Percentiles rank a stretch among this genome's conserved stretches.
These are phyloP conservation scores for Zymoseptoria crescenta DNA, from an alignment of 2,329 filamentous ascomycete species.

Conservation along the genomic window DNA sequence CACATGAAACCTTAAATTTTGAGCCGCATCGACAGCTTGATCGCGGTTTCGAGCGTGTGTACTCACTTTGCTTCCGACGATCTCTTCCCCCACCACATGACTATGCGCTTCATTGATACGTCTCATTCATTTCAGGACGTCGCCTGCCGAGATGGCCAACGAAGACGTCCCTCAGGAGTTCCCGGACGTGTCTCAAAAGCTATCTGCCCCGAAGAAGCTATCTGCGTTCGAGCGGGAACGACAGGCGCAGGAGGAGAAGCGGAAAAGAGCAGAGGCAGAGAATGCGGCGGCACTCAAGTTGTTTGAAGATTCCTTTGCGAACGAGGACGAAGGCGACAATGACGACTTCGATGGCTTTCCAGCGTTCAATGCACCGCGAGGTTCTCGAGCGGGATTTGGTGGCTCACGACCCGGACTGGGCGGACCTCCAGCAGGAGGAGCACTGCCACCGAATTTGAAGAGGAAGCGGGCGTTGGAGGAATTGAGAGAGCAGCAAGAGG, in stretches of 20 bases:
- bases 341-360: constrained; percentile 14
- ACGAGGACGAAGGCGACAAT: constrained; percentile 40
- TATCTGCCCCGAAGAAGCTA: constrained; percentile 67
- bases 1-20: not conserved
- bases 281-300: constrained; percentile 80
- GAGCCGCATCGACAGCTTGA: not conserved
- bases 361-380: constrained; percentile 37
- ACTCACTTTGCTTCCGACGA: not conserved
- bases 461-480: constrained; percentile 28
- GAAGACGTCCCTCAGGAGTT: constrained; percentile 41
- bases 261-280: constrained; percentile 73
- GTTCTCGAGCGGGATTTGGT: constrained; percentile 16
- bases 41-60: not conserved
- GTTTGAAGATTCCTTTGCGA: constrained; percentile 69
- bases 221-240: constrained; percentile 83
- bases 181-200: constrained; percentile 67
- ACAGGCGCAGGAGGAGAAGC: constrained; percentile 83
- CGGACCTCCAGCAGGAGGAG: constrained; percentile 33
- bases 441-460: constrained; percentile 26
- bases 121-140: not conserved
- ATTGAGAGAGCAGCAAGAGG: constrained; percentile 25
- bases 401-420: constrained; percentile 4
- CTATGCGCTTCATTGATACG: not conserved
- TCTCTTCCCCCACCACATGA: not conserved
- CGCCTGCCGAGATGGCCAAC: constrained; percentile 12